Base-by-base conservation (phyloP, 78 protist species). In the Dictyostelium capitatum region DNA sequence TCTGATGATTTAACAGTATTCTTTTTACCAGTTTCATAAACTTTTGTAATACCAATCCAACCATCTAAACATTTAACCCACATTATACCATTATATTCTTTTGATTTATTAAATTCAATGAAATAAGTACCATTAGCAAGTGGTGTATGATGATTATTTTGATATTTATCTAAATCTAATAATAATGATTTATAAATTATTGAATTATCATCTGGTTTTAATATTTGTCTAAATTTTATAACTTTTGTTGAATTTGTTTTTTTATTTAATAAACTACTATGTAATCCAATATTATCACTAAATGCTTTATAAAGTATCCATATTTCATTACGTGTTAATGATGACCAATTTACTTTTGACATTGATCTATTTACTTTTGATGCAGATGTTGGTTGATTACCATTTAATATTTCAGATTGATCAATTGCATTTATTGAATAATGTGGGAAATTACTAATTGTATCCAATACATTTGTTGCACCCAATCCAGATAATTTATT, bases 1-100 rank as follows among this genome's bases (percentile, higher is more conserved):
- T 87, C 92, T 0, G 14, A 12, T 8, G 92, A 70, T 46, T 25
- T 51, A 1, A 87, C 84, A 1, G n/a, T 43, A 37, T 62, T 74
- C 25, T 87, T 87, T 57, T 87, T 87, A 25, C 80, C 92, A 15
- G 81, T 90, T 79, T 79, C 89, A 47, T 73, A 43, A 3, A 82
- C 20, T 20, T 74, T 48, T 1, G 56, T 54, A 8, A 91, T 15
- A 9, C 90, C 95, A 41, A 69, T 25, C 95, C 95, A 91, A 51
- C 95, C 95, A 64, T 79, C 95, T 23, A 20, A 53, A 37, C 89
- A 51, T 67, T 69, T 50, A 0, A 82, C 43, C 87, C 89, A 91
- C 74, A 91, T 62, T 15, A 91, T 64, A 14, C 32, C 56, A 15
- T 47, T 4, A 25, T 43, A 37, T 4, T 14, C 11, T 23, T 82